phyloP scores from a whole-genome alignment of 495 filamentous ascomycete genomes.

The Penicillium steckii region DNA sequence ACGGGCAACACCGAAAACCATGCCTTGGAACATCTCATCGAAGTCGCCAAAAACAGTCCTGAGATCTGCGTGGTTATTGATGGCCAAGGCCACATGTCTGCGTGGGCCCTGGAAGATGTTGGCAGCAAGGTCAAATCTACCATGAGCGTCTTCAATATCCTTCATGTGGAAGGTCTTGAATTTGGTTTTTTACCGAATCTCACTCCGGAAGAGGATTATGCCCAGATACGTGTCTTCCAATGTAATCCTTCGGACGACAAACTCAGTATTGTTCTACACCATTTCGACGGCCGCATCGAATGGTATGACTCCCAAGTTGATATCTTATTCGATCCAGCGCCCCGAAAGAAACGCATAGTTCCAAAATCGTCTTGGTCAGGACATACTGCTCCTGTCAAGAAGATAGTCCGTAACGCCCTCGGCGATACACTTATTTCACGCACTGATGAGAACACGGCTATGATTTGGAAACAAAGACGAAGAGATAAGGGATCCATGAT shows the following conservation, averaged over 20 bases:
- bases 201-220: conserved; percentile 52
- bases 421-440: conserved; percentile 79
- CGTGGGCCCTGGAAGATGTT: conserved; percentile 91
- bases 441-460: conserved; percentile 73
- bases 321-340: conserved; percentile 75
- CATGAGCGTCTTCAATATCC: conserved; percentile 81
- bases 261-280: conserved; percentile 77
- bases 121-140: conserved; percentile 68
- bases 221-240: conserved; percentile 73
- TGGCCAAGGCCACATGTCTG: conserved; percentile 81
- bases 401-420: conserved; percentile 78
- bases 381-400: conserved; percentile 76
- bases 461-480: conserved; percentile 75
- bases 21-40: conserved; percentile 78
- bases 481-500: conserved; percentile 50
- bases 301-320: conserved; percentile 80
- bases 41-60: conserved; percentile 79
- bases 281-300: conserved; percentile 81
- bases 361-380: conserved; percentile 73
- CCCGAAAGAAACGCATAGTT: conserved; percentile 59
- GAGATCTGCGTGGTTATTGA: conserved; percentile 89
- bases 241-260: conserved; percentile 55
- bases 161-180: conserved; percentile 70
- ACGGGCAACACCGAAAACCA: conserved; percentile 61
- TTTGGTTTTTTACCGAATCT: conserved; percentile 60